Percentiles rank a stretch among this genome's conserved stretches.
phyloP scores from a whole-genome alignment of 768 basidiomycete genomes.

The Kwoniella sp. region DNA sequence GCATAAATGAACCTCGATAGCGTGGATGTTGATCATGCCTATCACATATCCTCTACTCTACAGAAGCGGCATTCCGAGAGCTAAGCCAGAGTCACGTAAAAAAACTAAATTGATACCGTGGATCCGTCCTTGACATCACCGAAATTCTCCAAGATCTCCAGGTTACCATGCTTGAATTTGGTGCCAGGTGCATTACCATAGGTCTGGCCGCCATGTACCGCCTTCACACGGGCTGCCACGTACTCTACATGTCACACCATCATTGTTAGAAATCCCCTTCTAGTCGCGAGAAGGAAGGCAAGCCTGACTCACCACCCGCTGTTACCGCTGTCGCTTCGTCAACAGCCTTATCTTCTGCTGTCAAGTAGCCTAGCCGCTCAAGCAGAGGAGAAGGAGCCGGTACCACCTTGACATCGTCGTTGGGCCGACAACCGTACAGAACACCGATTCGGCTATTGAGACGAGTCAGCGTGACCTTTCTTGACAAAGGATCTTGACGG shows the following conservation, averaged over 20 bases:
- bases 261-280: not conserved
- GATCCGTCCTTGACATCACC: slow-evolving; percentile 18
- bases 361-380: slow-evolving; percentile 23
- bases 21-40: too few relatives aligned
- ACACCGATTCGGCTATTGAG: slow-evolving; percentile 30
- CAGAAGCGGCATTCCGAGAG: too few relatives aligned
- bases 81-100: too few relatives aligned
- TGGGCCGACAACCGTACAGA: slow-evolving; percentile 37
- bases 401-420: slow-evolving; percentile 32
- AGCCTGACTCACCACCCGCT: slow-evolving; percentile 9
- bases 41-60: too few relatives aligned
- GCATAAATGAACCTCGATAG: too few relatives aligned
- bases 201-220: slow-evolving; percentile 25
- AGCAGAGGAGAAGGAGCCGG: slow-evolving; percentile 33
- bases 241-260: slow-evolving; percentile 12
- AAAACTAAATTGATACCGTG: slow-evolving; percentile 8
- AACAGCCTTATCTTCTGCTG: slow-evolving; percentile 16
- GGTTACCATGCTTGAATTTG: slow-evolving; percentile 35
- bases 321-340: slow-evolving; percentile 18
- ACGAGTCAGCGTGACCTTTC: not conserved
- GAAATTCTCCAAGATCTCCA: slow-evolving; percentile 34
- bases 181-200: slow-evolving; percentile 34
- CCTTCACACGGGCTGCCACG: slow-evolving; percentile 32
- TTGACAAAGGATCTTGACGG: not conserved
- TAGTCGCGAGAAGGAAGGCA: too few relatives aligned